Percentiles rank a stretch among this genome's conserved stretches.
These are phyloP conservation scores for Juglanconis sp. DNA, from an alignment of 2,329 filamentous ascomycete genomes.

Conservation along the genomic window DNA sequence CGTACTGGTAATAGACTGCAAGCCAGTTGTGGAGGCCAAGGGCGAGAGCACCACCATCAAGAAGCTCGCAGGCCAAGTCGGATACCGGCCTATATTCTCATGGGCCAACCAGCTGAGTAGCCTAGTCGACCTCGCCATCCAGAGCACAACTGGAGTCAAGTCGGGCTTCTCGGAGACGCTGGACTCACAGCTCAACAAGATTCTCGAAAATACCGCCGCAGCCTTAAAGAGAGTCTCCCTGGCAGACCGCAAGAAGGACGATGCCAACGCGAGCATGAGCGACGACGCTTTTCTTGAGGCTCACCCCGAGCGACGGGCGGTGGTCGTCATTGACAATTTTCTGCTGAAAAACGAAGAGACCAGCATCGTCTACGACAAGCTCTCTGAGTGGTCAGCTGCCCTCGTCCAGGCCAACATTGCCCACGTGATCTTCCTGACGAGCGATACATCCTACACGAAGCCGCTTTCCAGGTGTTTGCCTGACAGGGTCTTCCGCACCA, in stretches of 20 bases:
- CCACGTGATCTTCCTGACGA: slow-evolving; percentile 91
- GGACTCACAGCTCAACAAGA: slow-evolving; percentile 84
- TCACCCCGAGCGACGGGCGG: slow-evolving; percentile 77
- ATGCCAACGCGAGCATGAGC: slow-evolving; percentile 67
- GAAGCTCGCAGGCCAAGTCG: slow-evolving; percentile 76
- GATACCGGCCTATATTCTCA: slow-evolving; percentile 89
- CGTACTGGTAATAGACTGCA: slow-evolving; percentile 86
- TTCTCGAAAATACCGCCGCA: slow-evolving; percentile 76
- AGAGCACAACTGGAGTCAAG: slow-evolving; percentile 91
- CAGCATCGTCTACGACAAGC: slow-evolving; percentile 69
- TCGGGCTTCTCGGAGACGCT: slow-evolving; percentile 91
- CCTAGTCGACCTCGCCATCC: slow-evolving; percentile 85
- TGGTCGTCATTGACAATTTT: slow-evolving; percentile 91
- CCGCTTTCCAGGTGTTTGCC: slow-evolving; percentile 82
- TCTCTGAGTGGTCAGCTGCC: slow-evolving; percentile 85
- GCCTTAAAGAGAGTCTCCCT: slow-evolving; percentile 78
- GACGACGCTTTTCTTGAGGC: slow-evolving; percentile 88
- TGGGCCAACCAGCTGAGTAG: slow-evolving; percentile 96
- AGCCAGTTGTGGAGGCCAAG: slow-evolving; percentile 84
- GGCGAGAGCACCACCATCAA: slow-evolving; percentile 84
- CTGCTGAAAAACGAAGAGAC: slow-evolving; percentile 71
- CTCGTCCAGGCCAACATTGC: slow-evolving; percentile 85
- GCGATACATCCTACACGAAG: slow-evolving; percentile 85
- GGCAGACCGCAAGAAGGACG: slow-evolving; percentile 64
- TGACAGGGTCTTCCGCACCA: slow-evolving; percentile 83